Conservation (phyloP, 2,329 filamentous ascomycete genomes). For the Cytospora piceicola region DNA sequence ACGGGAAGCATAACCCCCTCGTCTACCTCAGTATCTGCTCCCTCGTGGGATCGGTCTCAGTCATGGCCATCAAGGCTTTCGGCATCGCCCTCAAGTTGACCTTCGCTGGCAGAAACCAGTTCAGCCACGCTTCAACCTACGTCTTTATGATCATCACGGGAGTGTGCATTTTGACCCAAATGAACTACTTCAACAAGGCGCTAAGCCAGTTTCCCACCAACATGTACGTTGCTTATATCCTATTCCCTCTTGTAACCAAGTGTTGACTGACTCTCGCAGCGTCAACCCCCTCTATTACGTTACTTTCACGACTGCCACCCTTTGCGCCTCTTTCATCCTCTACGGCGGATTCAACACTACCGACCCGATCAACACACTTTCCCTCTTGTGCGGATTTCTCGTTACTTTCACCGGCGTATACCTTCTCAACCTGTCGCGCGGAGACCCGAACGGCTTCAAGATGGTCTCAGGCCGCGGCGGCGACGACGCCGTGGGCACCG, state of each 20-base stretch:
- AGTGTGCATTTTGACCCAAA: slow-evolving; percentile 96
- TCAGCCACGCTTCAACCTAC: slow-evolving; percentile 92
- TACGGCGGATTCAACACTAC: slow-evolving; percentile 97
- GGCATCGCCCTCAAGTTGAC: slow-evolving; percentile 97
- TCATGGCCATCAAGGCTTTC: slow-evolving; percentile 99
- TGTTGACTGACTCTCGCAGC: slow-evolving; percentile 51
- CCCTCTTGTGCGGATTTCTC: slow-evolving; percentile 88
- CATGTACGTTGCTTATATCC: slow-evolving; percentile 67
- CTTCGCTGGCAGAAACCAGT: slow-evolving; percentile 91
- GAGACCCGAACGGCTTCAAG: slow-evolving; percentile 80
- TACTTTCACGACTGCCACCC: slow-evolving; percentile 92
- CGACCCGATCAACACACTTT: slow-evolving; percentile 88
- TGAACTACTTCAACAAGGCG: slow-evolving; percentile 99
- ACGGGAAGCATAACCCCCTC: slow-evolving; percentile 94
- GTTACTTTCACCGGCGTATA: slow-evolving; percentile 96
- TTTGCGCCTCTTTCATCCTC: slow-evolving; percentile 93
- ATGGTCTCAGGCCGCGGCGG: slow-evolving; percentile 64
- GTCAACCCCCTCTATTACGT: slow-evolving; percentile 98
- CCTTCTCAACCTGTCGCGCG: slow-evolving; percentile 90
- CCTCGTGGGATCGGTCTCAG: slow-evolving; percentile 92
- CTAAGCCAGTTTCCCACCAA: slow-evolving; percentile 95
- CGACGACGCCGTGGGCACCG: slow-evolving; percentile 83
- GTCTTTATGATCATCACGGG: slow-evolving; percentile 92
- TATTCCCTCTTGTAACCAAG: not conserved
- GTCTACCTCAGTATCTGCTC: slow-evolving; percentile 98